Evolutionary conservation across 2,329 filamentous ascomycete species (phyloP).

Genomic region (Fusarium sp.): DNA sequence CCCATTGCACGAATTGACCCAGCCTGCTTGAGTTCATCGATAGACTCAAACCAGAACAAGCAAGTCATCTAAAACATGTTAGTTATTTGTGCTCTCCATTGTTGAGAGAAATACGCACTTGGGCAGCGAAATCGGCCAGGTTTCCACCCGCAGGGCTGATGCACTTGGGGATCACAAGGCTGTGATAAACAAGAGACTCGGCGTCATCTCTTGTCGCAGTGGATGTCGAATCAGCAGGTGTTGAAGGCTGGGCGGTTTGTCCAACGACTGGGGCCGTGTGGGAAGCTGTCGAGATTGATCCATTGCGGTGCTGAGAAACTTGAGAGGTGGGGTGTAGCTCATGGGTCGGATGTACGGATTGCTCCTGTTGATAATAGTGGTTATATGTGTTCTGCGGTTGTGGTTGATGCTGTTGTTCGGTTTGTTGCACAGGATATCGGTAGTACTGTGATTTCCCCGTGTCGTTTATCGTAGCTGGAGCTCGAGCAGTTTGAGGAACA

Average conservation of each 20-base stretch:
- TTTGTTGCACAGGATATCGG: conserved; percentile 46
- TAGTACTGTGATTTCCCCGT: conserved; percentile 48
- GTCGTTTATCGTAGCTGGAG: conserved; percentile 51
- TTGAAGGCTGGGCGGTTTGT: conserved; percentile 52
- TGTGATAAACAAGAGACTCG: conserved; percentile 64
- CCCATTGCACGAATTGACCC: conserved; percentile 66
- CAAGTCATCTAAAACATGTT: conserved; percentile 80
- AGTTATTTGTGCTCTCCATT: conserved; percentile 6
- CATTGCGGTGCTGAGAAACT: conserved; percentile 30
- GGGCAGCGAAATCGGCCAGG: conserved; percentile 83
- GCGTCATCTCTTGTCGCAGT: conserved; percentile 51
- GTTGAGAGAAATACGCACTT: conserved; percentile 63
- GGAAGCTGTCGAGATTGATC: conserved; percentile 31
- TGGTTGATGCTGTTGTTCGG: conserved; percentile 25
- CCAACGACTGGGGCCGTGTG: conserved; percentile 35
- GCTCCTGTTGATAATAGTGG: conserved; percentile 31
- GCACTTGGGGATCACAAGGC: conserved; percentile 77
- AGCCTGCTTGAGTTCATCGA: conserved; percentile 79
- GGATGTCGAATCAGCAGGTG: conserved; percentile 49
- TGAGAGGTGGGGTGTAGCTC: conserved; percentile 27
- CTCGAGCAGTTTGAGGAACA: conserved; percentile 50
- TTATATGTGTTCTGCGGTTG: conserved; percentile 24
- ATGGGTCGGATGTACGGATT: conserved; percentile 13
- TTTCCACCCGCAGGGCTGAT: conserved; percentile 81
- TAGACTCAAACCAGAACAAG: conserved; percentile 96